Evolutionary conservation across 345 rosid genomes (phyloP), one percentile per base, ranked within the genome.

Genomic region (Syzygium grande): DNA sequence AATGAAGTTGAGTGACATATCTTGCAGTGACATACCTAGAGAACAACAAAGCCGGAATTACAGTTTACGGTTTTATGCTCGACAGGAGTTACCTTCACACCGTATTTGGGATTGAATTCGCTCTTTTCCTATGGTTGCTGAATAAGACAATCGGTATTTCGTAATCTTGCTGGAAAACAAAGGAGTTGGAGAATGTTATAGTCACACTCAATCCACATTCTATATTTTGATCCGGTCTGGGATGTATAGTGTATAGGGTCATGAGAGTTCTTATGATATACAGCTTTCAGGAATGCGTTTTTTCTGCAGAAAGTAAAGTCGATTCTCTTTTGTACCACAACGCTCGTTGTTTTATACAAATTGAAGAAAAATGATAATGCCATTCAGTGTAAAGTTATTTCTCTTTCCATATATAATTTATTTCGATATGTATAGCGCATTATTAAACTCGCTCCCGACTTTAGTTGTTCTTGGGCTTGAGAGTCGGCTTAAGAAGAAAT

Each of bases 81-180:
- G 98, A 96, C 88, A 94, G 99, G 93, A 87, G 97, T 78, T 95
- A 96, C 94, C 92, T 97, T 77, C 98, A 97, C 89, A 92, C 98
- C 59, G 93, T 97, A 80, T 96, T 95, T 79, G 99, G 94, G 8
- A 89, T 96, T 85, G 95, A 97, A 85, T 92, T 97, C 52, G 97
- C 98, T 88, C 94, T 97, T 52, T 92, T 94, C 38, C 96, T 97
- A 80, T 97, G 99, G 99, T 86, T 97, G 92, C 98, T 97, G 89
- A 97, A 96, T 92, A 97, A 96, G 93, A 95, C 97, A 14, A 91
- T 96, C 19, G 96, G 99, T 89, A 92, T 89, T 85, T 86, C 88
- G 54, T 87, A 43, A 86, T 68, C 53, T 46, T 21, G 11, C 25
- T 1, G 3, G 78, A 25, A 51, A 51, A 59, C 49, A 51, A 68